Base-by-base conservation (phyloP, 1,284 basidiomycete species). In the Cutaneotrichosporon cavernicola region DNA sequence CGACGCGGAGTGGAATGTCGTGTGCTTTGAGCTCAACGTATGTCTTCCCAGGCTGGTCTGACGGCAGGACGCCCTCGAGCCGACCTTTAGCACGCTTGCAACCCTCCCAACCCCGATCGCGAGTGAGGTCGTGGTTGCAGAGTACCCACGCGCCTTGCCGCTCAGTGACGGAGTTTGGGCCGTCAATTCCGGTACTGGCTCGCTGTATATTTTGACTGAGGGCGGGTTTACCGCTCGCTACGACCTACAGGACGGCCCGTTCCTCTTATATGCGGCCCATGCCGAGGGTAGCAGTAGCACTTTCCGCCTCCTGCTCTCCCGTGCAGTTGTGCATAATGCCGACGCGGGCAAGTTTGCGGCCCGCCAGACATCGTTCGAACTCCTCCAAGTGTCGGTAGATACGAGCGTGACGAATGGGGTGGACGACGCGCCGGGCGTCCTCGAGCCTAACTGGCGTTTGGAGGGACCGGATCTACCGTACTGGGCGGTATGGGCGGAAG, bases 111-210 rank as follows among this genome's bases (percentile, higher is more conserved):
- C 74, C 1, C 74, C 80, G 36, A 71, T 78, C 26, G 71, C 72
- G 0, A 71, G 72, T 6, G 36, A 64, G 6, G 61, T 86, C 84
- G 70, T 81, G 74, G 62, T 69, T n/a, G 62, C 73, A 14, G 92
- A 95, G 79, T 96, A 93, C 76, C 90, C 93, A 0, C 90, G 89
- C 1, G 86, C 85, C 5, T 81, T 84, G 0, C 86, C 89, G 60
- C 73, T 91, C 30, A 81, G 84, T 32, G 69, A 83, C 0, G 79
- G 80, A 0, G 79, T 82, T 5, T 85, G 87, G 71, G 82, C 89
- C 40, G 83, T 90, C 50, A 85, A 89, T 4, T 89, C 92, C 69
- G 93, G 93, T 9, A 81, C 83, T 61, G 91, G 91, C 8, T 76
- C 82, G 14, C 76, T 95, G 32, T 89, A 90, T 72, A 82, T 90